Conservation (phyloP, 768 basidiomycete species). For the Naganishia randhawae region DNA sequence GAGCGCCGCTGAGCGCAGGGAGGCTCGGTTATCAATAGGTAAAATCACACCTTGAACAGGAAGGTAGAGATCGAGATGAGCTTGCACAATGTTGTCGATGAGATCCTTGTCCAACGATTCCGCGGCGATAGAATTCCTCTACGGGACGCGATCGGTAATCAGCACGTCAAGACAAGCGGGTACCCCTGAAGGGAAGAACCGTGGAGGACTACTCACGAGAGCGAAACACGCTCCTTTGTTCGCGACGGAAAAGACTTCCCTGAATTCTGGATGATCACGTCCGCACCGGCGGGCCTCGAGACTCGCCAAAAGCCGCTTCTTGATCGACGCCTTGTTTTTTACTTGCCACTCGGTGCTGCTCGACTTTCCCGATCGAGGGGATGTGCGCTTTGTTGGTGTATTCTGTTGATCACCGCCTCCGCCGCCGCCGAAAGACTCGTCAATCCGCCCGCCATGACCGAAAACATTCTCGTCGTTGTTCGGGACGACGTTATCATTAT, state of each 20-base stretch:
- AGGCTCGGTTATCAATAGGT: too few species aligned
- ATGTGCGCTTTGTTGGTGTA: too few species aligned
- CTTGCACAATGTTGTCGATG: slow-evolving; percentile 9
- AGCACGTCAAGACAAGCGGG: neutral
- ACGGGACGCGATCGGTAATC: neutral
- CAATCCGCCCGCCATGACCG: slow-evolving; percentile 2
- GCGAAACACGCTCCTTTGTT: slow-evolving; percentile 45
- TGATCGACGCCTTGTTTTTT: slow-evolving; percentile 33
- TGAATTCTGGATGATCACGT: slow-evolving; percentile 42
- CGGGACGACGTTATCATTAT: neutral
- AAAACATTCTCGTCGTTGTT: neutral
- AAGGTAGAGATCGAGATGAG: slow-evolving; percentile 16
- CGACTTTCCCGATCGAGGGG: neutral
- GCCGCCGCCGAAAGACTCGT: too few species aligned
- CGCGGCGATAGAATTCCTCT: slow-evolving; percentile 1
- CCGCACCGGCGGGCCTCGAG: slow-evolving; percentile 37
- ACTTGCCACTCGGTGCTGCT: neutral
- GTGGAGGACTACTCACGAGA: slow-evolving; percentile 36
- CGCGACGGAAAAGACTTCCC: slow-evolving; percentile 44
- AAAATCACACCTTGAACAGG: neutral
- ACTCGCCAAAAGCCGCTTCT: slow-evolving; percentile 41
- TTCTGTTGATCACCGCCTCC: too few species aligned
- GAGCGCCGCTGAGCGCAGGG: too few species aligned
- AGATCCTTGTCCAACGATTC: slow-evolving; percentile 5
- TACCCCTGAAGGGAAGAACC: too few species aligned